Evolutionary conservation across 2,329 filamentous ascomycete genomes (phyloP), one percentile per base, ranked within the genome.

Genomic region (Blastomyces gilchristii): DNA sequence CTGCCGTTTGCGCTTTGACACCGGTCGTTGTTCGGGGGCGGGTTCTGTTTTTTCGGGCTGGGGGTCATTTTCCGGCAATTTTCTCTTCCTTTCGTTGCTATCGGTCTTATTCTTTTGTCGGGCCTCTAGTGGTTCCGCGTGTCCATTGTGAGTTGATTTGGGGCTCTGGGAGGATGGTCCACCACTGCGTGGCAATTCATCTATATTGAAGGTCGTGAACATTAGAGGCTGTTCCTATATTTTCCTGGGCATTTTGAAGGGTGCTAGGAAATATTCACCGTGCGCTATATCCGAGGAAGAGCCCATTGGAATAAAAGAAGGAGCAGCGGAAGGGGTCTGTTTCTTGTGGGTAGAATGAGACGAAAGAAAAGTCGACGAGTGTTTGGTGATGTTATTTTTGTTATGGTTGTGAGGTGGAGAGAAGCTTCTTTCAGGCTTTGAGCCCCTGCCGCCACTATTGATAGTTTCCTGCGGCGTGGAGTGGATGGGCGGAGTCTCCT

Each of bases 1-100:
- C 56, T 75, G 66, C 49, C 75, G 73, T 63, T 71, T 75, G 64
- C 75, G 75, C 64, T 75, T 77, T 28, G 72, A 70, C 8, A 70
- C 58, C 12, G 71, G 70, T 7, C 70, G 73, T n/a, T 71, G 69
- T 59, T 63, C 53, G 9, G 67, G 62, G 12, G 66, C 63, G 16
- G 54, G 56, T 61, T 67, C 67, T 47, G 69, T 63, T 49, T 68
- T 65, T 5, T 72, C 72, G 28, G 64, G 45, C n/a, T 63, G 58
- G 9, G 67, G 39, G 39, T 70, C 66, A 28, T 73, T 69, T 18
- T 71, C 71, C 11, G 66, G 60, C 18, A 67, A n/a, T 41, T 70
- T 73, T 63, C 71, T 69, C 62, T 73, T 75, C 50, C 67, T 69
- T 45, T 71, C 68, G 28, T 65, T 65, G 8, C 14, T 39, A n/a